Base-by-base conservation (phyloP, 257 asterid species). In the Fraxinus anomala region DNA sequence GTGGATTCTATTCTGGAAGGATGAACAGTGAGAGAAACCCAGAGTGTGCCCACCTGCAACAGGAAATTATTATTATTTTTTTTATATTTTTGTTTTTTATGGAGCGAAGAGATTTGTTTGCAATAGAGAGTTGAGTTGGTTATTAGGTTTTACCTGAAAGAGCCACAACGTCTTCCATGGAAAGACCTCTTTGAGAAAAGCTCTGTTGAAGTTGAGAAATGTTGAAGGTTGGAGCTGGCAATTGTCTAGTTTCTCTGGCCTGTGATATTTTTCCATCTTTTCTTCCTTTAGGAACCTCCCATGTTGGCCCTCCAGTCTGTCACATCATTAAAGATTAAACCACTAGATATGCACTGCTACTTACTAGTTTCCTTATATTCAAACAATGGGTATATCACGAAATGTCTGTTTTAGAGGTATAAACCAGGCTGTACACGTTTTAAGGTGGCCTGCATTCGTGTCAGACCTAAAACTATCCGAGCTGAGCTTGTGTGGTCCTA, bases 11-110 rank as follows among this genome's bases (percentile, higher is more conserved):
- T 78, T 84, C 44, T 88, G 73, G 75, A 92, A 92, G 33, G 97
- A 87, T 3, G 97, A 88, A 77, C 97, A 94, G 39, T 94, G 97
- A 2, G 97, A 84, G 76, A 94, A 91, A 12, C 98, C 98, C 19
- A 94, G 47, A 0, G 97, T 94, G 84, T 94, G 98, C 1, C 85
- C 97, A 61, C 98, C 98, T 88, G 89, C 82, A 76, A 49, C 69
- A 30, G 26, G 63, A 1, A 14, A 16, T 36, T 39, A 1, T 23
- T 31, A 6, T 42, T 26, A 26, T 26, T 26, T 10, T 19, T 63
- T 71, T 74, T 31, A 31, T 31, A 31, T 34, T 40, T 54, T 10
- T 11, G 26, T 4, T 70, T 59, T 21, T 19, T 59, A 59, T 6
- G 42, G 42, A 37, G 42, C 40, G 11, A 37, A 37, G 11, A 6